Evolutionary conservation across 257 asterid species (phyloP), one percentile per base, ranked within the genome.

Genomic region (Penstemon barbatus): DNA sequence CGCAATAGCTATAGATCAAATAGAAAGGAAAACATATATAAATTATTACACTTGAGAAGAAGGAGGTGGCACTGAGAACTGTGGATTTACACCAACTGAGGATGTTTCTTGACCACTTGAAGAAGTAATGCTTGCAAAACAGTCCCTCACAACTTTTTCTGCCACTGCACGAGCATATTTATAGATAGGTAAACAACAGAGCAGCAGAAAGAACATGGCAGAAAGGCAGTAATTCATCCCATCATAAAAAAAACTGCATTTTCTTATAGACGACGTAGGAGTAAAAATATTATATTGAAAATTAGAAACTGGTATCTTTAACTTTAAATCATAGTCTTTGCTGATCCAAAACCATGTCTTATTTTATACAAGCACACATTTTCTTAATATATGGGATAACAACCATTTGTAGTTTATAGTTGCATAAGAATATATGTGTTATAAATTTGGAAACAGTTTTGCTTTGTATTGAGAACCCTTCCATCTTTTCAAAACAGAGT

Each of bases 71-170:
- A 75, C 87, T 9, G 94, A 65, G 68, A 81, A 69, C 77, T 74
- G 95, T 10, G 96, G 95, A 48, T 70, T 87, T 61, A 76, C 89
- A 63, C 93, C 97, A 78, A 90, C 89, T 15, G 99, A 83, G 49
- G 97, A 85, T 68, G 96, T 86, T 68, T 88, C 81, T 63, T 87
- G 74, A 71, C 87, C 82, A 71, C 83, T 78, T 63, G 97, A 86
- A 56, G 82, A 65, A 74, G 82, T 55, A 72, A 83, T 64, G 72
- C 92, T 85, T 36, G 96, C 88, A 83, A 88, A 93, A 79, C 77
- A 49, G 51, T 80, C 83, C 53, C 79, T 68, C 12, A 70, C 75
- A 57, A 42, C 75, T 65, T 79, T 85, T 66, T 71, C 87, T 6
- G 62, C 61, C 69, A 75, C 95, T 81, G 83, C 80, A 73, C 57